Percentiles rank a stretch among this genome's conserved stretches.
phyloP scores from a whole-genome alignment of 148 eudicot species.

The Dysphania ambrosioides region DNA sequence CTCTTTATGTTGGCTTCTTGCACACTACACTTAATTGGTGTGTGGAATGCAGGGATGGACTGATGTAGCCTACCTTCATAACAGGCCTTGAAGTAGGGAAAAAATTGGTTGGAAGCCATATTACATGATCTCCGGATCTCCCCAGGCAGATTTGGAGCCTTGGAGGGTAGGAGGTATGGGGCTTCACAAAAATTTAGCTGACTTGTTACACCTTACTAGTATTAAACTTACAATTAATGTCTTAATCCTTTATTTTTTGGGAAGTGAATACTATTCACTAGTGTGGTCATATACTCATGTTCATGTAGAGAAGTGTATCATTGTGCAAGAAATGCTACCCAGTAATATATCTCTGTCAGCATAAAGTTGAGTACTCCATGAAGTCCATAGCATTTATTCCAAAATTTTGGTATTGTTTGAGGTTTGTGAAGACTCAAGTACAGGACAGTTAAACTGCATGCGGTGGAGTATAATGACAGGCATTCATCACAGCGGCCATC shows the following conservation, averaged over 20 bases:
- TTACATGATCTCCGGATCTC: not conserved
- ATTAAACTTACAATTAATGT: too few species aligned
- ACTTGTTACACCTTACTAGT: too few species aligned
- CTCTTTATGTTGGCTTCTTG: not conserved
- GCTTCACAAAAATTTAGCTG: not conserved
- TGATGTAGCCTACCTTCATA: not conserved
- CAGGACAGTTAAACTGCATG: not conserved
- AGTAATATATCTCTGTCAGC: too few species aligned
- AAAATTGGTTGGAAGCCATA: not conserved
- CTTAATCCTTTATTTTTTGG: too few species aligned
- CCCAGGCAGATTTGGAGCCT: not conserved
- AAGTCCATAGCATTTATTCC: too few species aligned
- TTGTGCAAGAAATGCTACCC: too few species aligned
- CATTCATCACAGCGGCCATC: slow-evolving; percentile 1
- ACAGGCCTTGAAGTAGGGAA: not conserved
- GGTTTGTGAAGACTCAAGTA: too few species aligned
- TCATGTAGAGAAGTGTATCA: not conserved
- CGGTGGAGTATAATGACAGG: not conserved
- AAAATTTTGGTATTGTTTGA: too few species aligned
- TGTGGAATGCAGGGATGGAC: not conserved
- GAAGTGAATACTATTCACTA: not conserved
- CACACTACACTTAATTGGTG: not conserved
- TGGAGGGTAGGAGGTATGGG: not conserved
- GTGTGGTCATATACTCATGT: not conserved
- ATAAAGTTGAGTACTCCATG: too few species aligned